phyloP scores from a whole-genome alignment of 352 stramenopile species.

The Peronospora destructor region DNA sequence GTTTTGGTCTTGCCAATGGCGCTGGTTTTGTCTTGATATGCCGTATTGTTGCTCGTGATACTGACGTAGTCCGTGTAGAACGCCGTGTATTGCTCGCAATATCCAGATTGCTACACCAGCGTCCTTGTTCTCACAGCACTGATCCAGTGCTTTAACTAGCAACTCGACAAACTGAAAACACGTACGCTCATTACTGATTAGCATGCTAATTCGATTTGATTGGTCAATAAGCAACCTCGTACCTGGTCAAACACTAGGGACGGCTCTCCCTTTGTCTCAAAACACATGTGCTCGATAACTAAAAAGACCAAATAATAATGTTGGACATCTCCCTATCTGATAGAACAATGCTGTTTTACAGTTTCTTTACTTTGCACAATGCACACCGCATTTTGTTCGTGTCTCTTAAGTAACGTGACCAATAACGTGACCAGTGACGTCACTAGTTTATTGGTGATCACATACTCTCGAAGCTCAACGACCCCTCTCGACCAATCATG shows the following conservation, averaged over 20 bases:
- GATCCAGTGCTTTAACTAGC: constrained; percentile 11
- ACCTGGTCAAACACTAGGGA: constrained; percentile 24
- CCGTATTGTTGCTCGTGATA: constrained; percentile 15
- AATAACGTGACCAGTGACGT: constrained; percentile 13
- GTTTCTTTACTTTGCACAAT: constrained; percentile 21
- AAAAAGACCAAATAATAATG: background rate
- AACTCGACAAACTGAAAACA: constrained; percentile 14
- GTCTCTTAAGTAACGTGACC: constrained; percentile 10
- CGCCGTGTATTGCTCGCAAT: constrained; percentile 10
- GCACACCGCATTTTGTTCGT: constrained; percentile 11
- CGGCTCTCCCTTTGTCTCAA: constrained; percentile 17
- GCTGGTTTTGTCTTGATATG: background rate
- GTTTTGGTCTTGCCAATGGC: background rate
- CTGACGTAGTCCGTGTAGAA: constrained; percentile 17
- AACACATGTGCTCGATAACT: constrained; percentile 30
- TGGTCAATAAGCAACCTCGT: background rate
- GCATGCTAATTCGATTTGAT: background rate
- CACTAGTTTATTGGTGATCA: constrained; percentile 7
- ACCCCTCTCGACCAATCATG: constrained; percentile 16
- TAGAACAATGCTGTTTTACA: background rate
- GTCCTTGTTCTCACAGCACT: constrained; percentile 17
- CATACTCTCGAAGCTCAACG: constrained; percentile 19
- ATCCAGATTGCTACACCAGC: constrained; percentile 14
- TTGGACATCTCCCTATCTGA: background rate
- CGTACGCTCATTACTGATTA: background rate